phyloP scores from a whole-genome alignment of 257 asterid species.

The Ajuga chamaepitys region DNA sequence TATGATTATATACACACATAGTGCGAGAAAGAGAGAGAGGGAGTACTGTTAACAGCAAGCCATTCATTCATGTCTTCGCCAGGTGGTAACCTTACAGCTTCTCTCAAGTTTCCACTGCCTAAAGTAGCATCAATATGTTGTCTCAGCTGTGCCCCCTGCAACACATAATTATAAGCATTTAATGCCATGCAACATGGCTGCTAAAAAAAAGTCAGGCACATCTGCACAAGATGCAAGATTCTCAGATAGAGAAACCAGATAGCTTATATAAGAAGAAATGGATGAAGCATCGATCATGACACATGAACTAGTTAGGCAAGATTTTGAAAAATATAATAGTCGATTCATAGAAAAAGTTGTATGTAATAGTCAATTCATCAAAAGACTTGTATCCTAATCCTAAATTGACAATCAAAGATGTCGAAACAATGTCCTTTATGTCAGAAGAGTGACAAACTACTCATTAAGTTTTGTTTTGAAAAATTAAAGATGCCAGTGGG shows the following conservation, averaged over 20 bases:
- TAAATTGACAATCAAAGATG: not conserved
- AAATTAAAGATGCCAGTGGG: not conserved
- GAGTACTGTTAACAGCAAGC: slow-evolving; percentile 95
- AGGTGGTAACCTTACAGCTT: slow-evolving; percentile 96
- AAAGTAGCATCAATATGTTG: slow-evolving; percentile 93
- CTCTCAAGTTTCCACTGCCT: slow-evolving; percentile 96
- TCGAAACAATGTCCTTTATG: not conserved
- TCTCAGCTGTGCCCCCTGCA: slow-evolving; percentile 92
- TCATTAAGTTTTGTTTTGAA: not conserved
- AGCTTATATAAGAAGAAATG: not conserved
- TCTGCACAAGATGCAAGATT: not conserved
- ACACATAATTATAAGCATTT: slow-evolving; percentile 1
- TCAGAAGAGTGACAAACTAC: not conserved
- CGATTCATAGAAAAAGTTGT: too few relatives aligned
- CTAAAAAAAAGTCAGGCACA: not conserved
- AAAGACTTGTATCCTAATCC: not conserved
- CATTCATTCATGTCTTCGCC: slow-evolving; percentile 96
- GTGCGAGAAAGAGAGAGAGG: slow-evolving; percentile 1
- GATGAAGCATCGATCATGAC: not conserved
- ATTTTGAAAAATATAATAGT: not conserved
- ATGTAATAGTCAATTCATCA: not conserved
- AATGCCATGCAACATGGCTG: not conserved
- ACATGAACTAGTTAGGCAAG: not conserved
- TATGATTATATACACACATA: not conserved
- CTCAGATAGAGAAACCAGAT: not conserved